These are phyloP conservation scores for Saturnispora sanitii DNA, from an alignment of 805 yeast genomes.

Conservation along the genomic window DNA sequence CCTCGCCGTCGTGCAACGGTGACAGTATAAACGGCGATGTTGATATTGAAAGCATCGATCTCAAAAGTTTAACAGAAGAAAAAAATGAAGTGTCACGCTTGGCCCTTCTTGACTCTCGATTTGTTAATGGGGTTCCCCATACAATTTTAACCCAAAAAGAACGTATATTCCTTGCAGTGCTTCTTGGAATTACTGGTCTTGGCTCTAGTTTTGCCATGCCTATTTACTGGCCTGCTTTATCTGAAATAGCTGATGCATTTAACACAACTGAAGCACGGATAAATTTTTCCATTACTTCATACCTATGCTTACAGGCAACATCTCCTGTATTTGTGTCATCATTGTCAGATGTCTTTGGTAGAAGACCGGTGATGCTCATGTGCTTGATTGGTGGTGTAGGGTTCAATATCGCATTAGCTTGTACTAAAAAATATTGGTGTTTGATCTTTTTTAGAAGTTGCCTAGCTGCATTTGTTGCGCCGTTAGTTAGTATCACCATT, in stretches of 20 bases:
- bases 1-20: background rate
- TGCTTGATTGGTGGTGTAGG: constrained; percentile 48
- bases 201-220: constrained; percentile 70
- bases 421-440: constrained; percentile 45
- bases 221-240: constrained; percentile 71
- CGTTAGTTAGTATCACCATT: constrained; percentile 58
- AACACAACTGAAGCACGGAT: constrained; percentile 45
- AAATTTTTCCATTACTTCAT: constrained; percentile 68
- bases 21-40: background rate
- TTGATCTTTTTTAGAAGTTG: constrained; percentile 59
- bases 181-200: constrained; percentile 40
- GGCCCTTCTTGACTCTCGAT: background rate
- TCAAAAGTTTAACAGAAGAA: background rate
- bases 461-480: constrained; percentile 73
- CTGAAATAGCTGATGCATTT: constrained; percentile 45
- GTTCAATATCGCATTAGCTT: constrained; percentile 60
- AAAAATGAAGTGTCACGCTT: background rate
- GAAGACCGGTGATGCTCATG: constrained; percentile 54
- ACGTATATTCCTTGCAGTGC: constrained; percentile 30
- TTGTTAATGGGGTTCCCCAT: constrained; percentile 23
- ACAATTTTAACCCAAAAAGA: constrained; percentile 38
- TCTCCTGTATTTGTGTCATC: constrained; percentile 62
- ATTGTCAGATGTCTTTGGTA: constrained; percentile 60
- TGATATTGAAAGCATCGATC: background rate
- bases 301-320: constrained; percentile 66